Percentiles rank a stretch among this genome's conserved stretches.
phyloP scores from a whole-genome alignment of 345 rosid species.

The Orychophragmus violaceus region DNA sequence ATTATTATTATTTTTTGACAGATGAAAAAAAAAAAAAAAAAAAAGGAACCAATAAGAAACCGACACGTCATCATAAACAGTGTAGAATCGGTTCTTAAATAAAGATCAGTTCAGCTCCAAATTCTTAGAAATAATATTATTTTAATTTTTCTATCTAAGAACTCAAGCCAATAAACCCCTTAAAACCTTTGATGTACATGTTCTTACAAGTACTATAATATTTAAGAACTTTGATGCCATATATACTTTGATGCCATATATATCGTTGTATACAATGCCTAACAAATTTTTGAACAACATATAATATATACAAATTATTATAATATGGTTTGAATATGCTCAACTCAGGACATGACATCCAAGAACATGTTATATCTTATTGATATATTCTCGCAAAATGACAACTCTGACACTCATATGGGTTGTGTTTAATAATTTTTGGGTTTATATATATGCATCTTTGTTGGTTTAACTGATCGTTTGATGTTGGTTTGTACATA shows the following conservation, averaged over 20 bases:
- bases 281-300: too few relatives aligned
- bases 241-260: background rate
- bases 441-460: constrained; percentile 3
- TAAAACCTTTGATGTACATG: too few relatives aligned
- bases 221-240: constrained; percentile 6
- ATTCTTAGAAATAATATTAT: too few relatives aligned
- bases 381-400: constrained; percentile 21
- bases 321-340: constrained; percentile 3
- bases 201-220: background rate
- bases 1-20: too few relatives aligned
- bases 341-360: constrained; percentile 20
- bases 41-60: too few relatives aligned
- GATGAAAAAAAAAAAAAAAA: too few relatives aligned
- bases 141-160: too few relatives aligned
- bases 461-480: background rate
- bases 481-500: background rate
- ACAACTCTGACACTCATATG: constrained; percentile 34
- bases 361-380: constrained; percentile 25
- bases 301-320: too few relatives aligned
- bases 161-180: too few relatives aligned
- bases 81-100: too few relatives aligned
- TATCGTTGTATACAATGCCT: background rate
- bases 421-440: constrained; percentile 24
- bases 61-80: too few relatives aligned
- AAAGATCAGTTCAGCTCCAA: too few relatives aligned